A percentile compares a stretch with the other conserved stretches of the same genome.
Evolutionary conservation across 2,329 filamentous ascomycete species (phyloP).

Genomic region (Dothistroma septosporum): DNA sequence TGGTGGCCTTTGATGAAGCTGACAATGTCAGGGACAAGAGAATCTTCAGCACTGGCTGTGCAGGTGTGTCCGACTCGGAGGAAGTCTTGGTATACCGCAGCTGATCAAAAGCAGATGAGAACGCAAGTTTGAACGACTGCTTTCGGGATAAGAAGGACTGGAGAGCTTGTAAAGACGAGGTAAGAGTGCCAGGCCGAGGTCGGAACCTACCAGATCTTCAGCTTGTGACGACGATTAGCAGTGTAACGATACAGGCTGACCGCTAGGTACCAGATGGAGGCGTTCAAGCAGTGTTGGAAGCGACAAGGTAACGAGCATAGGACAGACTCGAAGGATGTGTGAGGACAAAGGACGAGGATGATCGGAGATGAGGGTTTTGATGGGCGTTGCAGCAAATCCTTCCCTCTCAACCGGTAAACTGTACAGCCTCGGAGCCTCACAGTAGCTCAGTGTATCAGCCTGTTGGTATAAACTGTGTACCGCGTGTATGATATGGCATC

Average conservation of each 20-base stretch:
- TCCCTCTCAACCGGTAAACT: background rate
- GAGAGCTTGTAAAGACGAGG: conserved; percentile 82
- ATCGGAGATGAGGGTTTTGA: background rate
- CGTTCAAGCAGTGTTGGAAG: conserved; percentile 89
- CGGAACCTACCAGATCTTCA: conserved; percentile 12
- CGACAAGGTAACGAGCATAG: conserved; percentile 78
- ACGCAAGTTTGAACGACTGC: conserved; percentile 86
- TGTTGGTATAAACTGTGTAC: background rate
- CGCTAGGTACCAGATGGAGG: conserved; percentile 65
- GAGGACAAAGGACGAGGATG: conserved; percentile 21
- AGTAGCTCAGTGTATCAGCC: background rate
- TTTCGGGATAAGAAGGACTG: conserved; percentile 96
- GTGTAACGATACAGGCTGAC: conserved; percentile 19
- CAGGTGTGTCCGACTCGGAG: conserved; percentile 55
- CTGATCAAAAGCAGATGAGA: conserved; percentile 61
- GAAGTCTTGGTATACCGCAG: background rate
- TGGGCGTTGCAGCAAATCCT: background rate
- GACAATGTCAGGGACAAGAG: conserved; percentile 74
- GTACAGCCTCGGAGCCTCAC: background rate
- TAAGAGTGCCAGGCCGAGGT: conserved; percentile 47
- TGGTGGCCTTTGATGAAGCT: conserved; percentile 1
- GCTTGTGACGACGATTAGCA: background rate
- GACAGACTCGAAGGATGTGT: conserved; percentile 70
- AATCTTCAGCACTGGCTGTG: conserved; percentile 93
- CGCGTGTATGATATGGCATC: background rate